Evolutionary conservation across 2,329 filamentous ascomycete species (phyloP), one percentile per base, ranked within the genome.

Genomic region (Leptosphaerulina australis): DNA sequence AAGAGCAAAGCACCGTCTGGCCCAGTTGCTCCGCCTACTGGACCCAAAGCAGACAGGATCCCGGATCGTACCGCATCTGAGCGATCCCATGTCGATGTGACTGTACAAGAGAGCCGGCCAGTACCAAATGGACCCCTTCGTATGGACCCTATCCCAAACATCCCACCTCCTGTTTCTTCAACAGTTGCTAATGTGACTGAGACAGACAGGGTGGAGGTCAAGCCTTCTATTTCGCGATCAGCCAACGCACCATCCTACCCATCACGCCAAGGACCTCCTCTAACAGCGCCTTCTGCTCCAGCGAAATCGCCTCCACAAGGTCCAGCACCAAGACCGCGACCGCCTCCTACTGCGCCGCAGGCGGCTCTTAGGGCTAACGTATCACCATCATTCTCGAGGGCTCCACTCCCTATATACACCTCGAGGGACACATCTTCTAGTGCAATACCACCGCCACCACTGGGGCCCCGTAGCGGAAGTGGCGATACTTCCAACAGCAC

Each of bases 21-120:
- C 20, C 57, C 66, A 18, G 28, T 48, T 18, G 54, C 64, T 37
- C 69, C 73, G 8, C 75, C 76, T n/a, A 69, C 72, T 25, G 75
- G 71, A 37, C 75, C 73, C 4, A 75, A 74, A 49, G 72, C 73
- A 17, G 69, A 72, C 34, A 62, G 73, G 26, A 36, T 60, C 10
- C 41, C 55, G 7, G 72, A 74, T 35, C 64, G 69, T 40, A n/a
- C n/a, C 14, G 15, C 22, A 18, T 41, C 57, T 14, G 72, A 73
- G 25, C 63, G 69, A 39, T 58, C 55, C 31, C 21, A 51, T 18
- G 45, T 43, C 12, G 67, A 71, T 12, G 46, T 30, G 22, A 47
- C 61, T 20, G 39, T 28, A 15, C 60, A 64, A 44, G 66, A 70
- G 5, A 48, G 14, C 8, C 62, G 60, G 26, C 36, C 60, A 30